Evolutionary conservation across 108 stramenopile species (phyloP).

Genomic region (Seminavis robusta): DNA sequence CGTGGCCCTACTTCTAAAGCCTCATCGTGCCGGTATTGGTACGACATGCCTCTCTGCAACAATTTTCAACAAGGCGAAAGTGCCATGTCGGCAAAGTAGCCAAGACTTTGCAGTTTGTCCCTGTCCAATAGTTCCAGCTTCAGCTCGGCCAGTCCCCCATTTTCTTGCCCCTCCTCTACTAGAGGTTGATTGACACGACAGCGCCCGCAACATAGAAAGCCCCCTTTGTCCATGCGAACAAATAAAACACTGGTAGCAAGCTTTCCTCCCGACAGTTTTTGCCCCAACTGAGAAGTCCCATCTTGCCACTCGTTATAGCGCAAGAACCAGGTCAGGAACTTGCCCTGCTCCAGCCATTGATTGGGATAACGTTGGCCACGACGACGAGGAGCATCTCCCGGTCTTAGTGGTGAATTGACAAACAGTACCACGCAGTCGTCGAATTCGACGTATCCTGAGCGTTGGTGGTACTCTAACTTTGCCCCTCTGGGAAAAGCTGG

Average conservation of each 20-base stretch:
- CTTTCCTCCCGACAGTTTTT: constrained; percentile 4
- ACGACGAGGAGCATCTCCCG: too few species aligned
- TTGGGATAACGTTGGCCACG: constrained; percentile 29
- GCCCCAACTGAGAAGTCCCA: constrained; percentile 11
- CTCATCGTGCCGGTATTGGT: too few species aligned
- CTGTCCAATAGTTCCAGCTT: too few species aligned
- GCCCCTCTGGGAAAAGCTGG: background rate
- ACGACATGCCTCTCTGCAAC: too few species aligned
- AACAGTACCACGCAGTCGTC: constrained; percentile 25
- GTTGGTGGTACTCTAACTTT: constrained; percentile 25
- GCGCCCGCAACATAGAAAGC: constrained; percentile 33
- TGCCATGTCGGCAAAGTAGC: too few species aligned
- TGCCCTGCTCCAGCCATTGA: constrained; percentile 33
- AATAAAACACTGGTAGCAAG: constrained; percentile 5
- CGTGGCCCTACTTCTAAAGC: too few species aligned
- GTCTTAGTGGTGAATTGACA: constrained; percentile 23
- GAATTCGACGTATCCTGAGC: constrained; percentile 27
- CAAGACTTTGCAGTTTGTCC: too few species aligned
- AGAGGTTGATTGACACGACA: too few species aligned
- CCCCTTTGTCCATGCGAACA: constrained; percentile 16
- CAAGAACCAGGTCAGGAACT: constrained; percentile 30
- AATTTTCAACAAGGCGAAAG: too few species aligned
- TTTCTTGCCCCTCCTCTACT: too few species aligned
- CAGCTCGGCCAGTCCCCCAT: too few species aligned
- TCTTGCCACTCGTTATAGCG: constrained; percentile 25